phyloP scores from a whole-genome alignment of 192 early-diverging fungal species.

The Nowakowskiella sp. region DNA sequence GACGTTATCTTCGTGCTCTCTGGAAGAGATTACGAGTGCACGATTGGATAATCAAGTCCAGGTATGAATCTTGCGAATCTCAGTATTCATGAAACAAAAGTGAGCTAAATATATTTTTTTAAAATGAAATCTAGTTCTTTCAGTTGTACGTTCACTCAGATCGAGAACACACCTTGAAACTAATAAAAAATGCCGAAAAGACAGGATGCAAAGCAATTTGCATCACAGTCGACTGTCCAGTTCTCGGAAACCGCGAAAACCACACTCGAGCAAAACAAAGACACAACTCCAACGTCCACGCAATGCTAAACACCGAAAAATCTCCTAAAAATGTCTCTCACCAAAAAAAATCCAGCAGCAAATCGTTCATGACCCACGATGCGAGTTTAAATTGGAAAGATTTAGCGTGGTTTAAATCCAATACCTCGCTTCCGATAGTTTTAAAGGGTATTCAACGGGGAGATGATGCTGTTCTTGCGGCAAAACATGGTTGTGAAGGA shows the following conservation, averaged over 20 bases:
- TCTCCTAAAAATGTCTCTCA: too few relatives aligned
- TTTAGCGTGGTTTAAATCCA: conserved; percentile 12
- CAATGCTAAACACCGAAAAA: conserved; percentile 2
- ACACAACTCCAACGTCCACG: conserved; percentile 41
- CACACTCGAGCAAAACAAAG: not conserved
- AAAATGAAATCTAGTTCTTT: conserved; percentile 66
- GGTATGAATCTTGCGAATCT: not conserved
- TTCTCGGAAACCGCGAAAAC: conserved; percentile 40
- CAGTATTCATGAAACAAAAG: too few relatives aligned
- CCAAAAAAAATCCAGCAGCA: conserved; percentile 3
- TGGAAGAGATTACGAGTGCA: conserved; percentile 50
- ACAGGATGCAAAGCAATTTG: conserved; percentile 68
- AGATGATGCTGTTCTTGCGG: conserved; percentile 26
- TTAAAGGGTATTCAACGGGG: conserved; percentile 24
- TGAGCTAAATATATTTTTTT: too few relatives aligned
- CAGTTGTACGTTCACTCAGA: conserved; percentile 81
- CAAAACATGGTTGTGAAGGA: conserved; percentile 5
- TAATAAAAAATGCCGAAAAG: conserved; percentile 64
- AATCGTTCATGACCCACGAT: conserved; percentile 15
- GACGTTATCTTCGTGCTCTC: conserved; percentile 51
- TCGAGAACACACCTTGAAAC: conserved; percentile 48
- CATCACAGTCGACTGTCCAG: conserved; percentile 52
- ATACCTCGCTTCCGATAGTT: conserved; percentile 13
- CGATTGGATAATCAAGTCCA: not conserved
- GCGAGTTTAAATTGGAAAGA: conserved; percentile 18